A percentile compares a stretch with the other conserved stretches of the same genome.
phyloP scores from a whole-genome alignment of 2,329 filamentous ascomycete species.

The Plenodomus biglobosus region DNA sequence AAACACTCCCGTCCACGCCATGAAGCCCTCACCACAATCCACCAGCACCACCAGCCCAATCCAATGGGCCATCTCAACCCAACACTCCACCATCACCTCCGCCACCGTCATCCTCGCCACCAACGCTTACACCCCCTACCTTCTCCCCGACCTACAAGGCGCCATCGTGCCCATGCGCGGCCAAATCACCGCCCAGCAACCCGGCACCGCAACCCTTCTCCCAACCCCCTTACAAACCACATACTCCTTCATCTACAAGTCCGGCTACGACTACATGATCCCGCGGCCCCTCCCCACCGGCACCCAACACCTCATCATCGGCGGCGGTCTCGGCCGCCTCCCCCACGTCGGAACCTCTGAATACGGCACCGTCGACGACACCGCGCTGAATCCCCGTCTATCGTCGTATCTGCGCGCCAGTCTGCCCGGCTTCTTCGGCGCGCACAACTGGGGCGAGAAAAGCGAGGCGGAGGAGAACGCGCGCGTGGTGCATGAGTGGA shows the following conservation, averaged over 20 bases:
- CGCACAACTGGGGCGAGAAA: conserved; percentile 41
- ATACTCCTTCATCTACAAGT: conserved; percentile 63
- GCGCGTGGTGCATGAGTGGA: conserved; percentile 48
- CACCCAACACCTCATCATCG: conserved; percentile 61
- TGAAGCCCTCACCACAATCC: conserved; percentile 8
- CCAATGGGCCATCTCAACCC: conserved; percentile 27
- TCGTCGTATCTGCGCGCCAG: conserved; percentile 51
- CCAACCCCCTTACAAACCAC: conserved; percentile 52
- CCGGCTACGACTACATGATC: conserved; percentile 69
- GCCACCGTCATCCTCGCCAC: conserved; percentile 35
- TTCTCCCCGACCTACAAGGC: conserved; percentile 41
- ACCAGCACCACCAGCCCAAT: not conserved
- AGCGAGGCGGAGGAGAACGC: conserved; percentile 14
- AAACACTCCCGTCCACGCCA: conserved; percentile 30
- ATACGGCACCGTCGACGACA: conserved; percentile 61
- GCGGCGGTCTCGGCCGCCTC: conserved; percentile 56
- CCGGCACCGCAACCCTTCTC: conserved; percentile 40
- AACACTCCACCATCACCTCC: conserved; percentile 17
- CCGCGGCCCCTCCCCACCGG: conserved; percentile 48
- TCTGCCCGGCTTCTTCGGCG: conserved; percentile 56
- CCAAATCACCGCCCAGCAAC: conserved; percentile 44
- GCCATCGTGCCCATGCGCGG: conserved; percentile 46
- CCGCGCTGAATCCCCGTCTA: conserved; percentile 53
- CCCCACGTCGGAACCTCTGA: conserved; percentile 50
- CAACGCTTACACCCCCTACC: conserved; percentile 40